phyloP scores from a whole-genome alignment of 257 asterid genomes.

The Salvia splendens region DNA sequence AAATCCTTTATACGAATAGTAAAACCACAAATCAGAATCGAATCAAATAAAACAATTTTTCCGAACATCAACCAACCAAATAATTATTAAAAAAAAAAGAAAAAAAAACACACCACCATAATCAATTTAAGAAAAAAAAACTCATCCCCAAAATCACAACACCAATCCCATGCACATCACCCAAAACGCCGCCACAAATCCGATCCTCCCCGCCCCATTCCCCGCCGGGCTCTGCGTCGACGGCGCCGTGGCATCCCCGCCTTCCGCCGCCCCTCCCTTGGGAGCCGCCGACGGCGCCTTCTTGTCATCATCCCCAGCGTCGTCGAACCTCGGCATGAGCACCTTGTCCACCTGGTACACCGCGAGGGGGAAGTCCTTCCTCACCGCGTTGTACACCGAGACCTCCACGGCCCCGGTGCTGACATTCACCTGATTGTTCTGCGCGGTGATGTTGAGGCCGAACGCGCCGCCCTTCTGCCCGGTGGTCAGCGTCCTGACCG shows the following conservation, averaged over 20 bases:
- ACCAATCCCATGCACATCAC: constrained; percentile 40
- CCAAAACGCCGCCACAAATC: constrained; percentile 38
- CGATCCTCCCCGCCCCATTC: constrained; percentile 43
- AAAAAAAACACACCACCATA: neutral
- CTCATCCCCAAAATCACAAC: constrained; percentile 5
- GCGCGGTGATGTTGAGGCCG: constrained; percentile 56
- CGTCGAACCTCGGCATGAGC: constrained; percentile 58
- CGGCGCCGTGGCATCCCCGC: constrained; percentile 33
- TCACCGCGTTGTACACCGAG: constrained; percentile 53
- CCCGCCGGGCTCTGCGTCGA: constrained; percentile 33
- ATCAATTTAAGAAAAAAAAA: too few relatives aligned
- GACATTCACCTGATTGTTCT: constrained; percentile 59
- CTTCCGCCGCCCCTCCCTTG: constrained; percentile 22
- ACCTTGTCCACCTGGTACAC: constrained; percentile 77
- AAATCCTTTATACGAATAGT: neutral
- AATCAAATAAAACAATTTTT: constrained; percentile 23
- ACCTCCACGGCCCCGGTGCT: constrained; percentile 55
- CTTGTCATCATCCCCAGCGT: constrained; percentile 16
- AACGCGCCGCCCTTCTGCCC: constrained; percentile 56
- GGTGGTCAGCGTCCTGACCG: constrained; percentile 79
- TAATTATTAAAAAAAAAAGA: neutral
- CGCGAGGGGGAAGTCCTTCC: constrained; percentile 63
- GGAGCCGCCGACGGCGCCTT: constrained; percentile 49
- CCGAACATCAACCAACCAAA: constrained; percentile 17
- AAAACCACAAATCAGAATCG: constrained; percentile 2